phyloP scores from a whole-genome alignment of 164 flowering plant genomes.

The Magnolia sinica region DNA sequence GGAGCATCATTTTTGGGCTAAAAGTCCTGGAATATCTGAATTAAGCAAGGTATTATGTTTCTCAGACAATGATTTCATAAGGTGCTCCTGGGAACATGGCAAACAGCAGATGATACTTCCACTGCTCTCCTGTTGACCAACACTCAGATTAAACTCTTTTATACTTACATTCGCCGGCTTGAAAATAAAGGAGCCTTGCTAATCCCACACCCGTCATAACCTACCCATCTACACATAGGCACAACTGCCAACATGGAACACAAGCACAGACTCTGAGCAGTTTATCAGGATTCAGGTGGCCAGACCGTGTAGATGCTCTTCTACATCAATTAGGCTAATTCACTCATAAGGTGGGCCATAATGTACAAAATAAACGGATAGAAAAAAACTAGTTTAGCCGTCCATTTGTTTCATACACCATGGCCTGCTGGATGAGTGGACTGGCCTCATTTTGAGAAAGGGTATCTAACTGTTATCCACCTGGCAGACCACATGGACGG shows the following conservation, averaged over 20 bases:
- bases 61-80: slow-evolving; percentile 45
- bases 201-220: neutral
- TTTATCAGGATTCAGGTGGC: neutral
- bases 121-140: slow-evolving; percentile 7
- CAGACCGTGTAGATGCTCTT: neutral
- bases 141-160: neutral
- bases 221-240: neutral
- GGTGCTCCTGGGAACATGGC: slow-evolving; percentile 28
- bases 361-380: no score
- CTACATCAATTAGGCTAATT: neutral
- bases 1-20: slow-evolving; percentile 24
- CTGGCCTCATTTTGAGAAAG: no score
- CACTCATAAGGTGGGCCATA: no score
- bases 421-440: no score
- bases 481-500: no score
- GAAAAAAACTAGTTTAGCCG: no score
- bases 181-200: neutral
- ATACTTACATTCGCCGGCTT: neutral
- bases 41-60: slow-evolving; percentile 37
- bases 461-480: no score
- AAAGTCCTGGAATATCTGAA: slow-evolving; percentile 38
- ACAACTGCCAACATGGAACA: neutral
- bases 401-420: no score
- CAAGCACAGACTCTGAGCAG: neutral
- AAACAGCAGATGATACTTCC: slow-evolving; percentile 10